A percentile compares a stretch with the other conserved stretches of the same genome.
Conservation (phyloP, 352 stramenopile species). For the Globisporangium middletonii region DNA sequence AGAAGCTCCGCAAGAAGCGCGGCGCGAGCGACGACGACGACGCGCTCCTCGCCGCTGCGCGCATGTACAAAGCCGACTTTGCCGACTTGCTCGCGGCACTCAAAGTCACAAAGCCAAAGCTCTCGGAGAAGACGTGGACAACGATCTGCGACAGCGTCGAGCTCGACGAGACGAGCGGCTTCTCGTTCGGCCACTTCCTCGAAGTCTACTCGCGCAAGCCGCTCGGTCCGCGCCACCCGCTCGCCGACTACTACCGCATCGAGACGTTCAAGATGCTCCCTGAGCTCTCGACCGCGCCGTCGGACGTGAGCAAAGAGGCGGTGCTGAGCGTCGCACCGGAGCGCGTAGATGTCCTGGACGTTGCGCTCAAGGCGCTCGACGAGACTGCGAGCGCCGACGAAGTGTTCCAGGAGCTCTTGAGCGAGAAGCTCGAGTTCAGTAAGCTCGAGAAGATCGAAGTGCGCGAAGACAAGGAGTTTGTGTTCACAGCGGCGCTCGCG, state of each 20-base stretch:
- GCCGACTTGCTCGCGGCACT: constrained; percentile 29
- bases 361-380: constrained; percentile 35
- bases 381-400: constrained; percentile 38
- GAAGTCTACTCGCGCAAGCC: constrained; percentile 31
- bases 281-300: constrained; percentile 22
- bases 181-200: constrained; percentile 31
- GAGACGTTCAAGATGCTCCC: constrained; percentile 52
- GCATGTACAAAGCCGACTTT: constrained; percentile 38
- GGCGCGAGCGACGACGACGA: background rate
- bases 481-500: constrained; percentile 21
- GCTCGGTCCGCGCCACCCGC: constrained; percentile 31
- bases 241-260: constrained; percentile 51
- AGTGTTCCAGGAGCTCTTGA: constrained; percentile 37
- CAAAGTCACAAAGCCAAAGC: constrained; percentile 31
- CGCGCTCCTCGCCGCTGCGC: background rate
- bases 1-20: constrained; percentile 27
- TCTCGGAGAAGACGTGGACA: constrained; percentile 35
- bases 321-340: constrained; percentile 37
- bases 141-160: constrained; percentile 33
- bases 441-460: constrained; percentile 36
- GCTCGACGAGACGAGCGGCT: constrained; percentile 24
- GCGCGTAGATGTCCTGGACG: constrained; percentile 41
- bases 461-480: constrained; percentile 14
- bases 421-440: constrained; percentile 39
- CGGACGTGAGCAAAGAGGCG: constrained; percentile 35